Percentiles rank a stretch among this genome's conserved stretches.
phyloP scores from a whole-genome alignment of 305 asterid genomes.

The Fraxinus platypoda region DNA sequence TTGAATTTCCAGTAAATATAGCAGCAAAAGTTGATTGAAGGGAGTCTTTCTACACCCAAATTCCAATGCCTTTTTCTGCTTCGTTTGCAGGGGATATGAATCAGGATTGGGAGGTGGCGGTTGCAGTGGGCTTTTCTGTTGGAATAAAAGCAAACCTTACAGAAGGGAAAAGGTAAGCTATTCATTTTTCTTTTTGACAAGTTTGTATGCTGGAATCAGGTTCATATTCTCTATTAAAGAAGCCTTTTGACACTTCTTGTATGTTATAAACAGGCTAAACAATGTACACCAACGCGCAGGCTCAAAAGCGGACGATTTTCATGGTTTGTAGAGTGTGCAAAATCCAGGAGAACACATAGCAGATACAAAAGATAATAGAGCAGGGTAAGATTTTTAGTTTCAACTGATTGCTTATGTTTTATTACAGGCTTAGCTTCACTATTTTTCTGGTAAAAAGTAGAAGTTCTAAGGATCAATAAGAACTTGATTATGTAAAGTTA shows the following conservation, averaged over 20 bases:
- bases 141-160: constrained; percentile 58
- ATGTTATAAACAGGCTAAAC: constrained; percentile 38
- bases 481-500: constrained; percentile 18
- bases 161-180: constrained; percentile 48
- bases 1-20: background rate
- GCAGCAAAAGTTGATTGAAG: background rate
- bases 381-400: constrained; percentile 1
- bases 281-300: constrained; percentile 49
- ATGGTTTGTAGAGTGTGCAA: constrained; percentile 66
- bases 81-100: constrained; percentile 68
- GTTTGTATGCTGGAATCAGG: background rate
- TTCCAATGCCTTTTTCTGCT: background rate
- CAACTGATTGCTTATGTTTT: constrained; percentile 15
- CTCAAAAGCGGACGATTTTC: constrained; percentile 50
- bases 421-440: constrained; percentile 13
- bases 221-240: background rate
- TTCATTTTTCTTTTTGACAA: background rate
- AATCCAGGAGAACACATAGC: constrained; percentile 36
- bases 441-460: constrained; percentile 1
- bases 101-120: constrained; percentile 72
- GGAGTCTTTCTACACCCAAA: background rate
- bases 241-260: background rate
- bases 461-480: constrained; percentile 7
- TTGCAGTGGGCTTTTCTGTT: constrained; percentile 80
- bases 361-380: constrained; percentile 42